A percentile compares a stretch with the other conserved stretches of the same genome.
Evolutionary conservation across 305 asterid species (phyloP).

Genomic region (Stenogyne calaminthoides): DNA sequence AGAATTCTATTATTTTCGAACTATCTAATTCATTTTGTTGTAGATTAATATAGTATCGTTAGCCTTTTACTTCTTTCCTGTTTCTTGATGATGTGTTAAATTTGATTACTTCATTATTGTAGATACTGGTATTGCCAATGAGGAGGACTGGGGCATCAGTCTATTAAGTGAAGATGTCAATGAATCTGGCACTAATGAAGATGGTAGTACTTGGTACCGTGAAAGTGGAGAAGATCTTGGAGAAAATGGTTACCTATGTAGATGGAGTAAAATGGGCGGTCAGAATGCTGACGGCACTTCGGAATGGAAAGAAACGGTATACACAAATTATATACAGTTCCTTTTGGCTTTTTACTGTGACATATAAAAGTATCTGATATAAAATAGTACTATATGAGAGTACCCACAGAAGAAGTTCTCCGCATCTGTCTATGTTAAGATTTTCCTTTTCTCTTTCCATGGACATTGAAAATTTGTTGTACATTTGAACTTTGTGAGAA

Average conservation of each 20-base stretch:
- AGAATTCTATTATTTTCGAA: neutral
- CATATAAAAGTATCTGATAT: conserved; percentile 4
- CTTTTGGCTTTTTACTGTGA: neutral
- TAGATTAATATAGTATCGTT: neutral
- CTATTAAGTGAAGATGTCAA: conserved; percentile 62
- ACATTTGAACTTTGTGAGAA: conserved; percentile 8
- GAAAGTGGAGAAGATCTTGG: conserved; percentile 95
- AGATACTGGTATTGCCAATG: conserved; percentile 99
- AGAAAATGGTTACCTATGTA: conserved; percentile 88
- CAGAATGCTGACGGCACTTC: conserved; percentile 70
- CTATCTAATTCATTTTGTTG: neutral
- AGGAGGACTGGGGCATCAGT: conserved; percentile 96
- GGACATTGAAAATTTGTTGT: neutral
- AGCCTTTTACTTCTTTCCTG: neutral
- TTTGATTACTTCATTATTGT: conserved; percentile 18
- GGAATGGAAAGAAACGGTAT: conserved; percentile 98
- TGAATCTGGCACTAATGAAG: conserved; percentile 87
- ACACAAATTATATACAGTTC: conserved; percentile 9
- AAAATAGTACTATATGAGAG: neutral
- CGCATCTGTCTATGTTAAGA: neutral
- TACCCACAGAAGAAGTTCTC: neutral
- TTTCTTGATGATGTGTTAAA: conserved; percentile 9
- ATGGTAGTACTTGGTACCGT: conserved; percentile 86
- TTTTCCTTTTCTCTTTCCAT: neutral
- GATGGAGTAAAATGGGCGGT: conserved; percentile 98